Conservation (phyloP, 768 basidiomycete species). For the Pisolithus orientalis region DNA sequence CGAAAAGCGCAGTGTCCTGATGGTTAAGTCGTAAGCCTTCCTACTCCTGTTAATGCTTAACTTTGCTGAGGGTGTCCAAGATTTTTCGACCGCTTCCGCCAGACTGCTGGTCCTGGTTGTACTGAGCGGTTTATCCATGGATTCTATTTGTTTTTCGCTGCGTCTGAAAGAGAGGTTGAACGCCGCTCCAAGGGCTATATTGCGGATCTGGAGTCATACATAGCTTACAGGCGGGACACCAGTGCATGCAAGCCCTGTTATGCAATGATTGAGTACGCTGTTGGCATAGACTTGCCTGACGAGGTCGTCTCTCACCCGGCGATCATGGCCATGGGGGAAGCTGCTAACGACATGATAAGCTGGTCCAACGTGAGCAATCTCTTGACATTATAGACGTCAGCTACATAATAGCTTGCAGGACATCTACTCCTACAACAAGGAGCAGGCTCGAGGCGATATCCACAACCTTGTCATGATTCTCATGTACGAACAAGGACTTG, state of each 20-base stretch:
- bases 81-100: constrained; percentile 33
- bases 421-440: constrained; percentile 71
- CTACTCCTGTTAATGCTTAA: background rate
- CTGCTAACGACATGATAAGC: constrained; percentile 46
- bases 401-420: constrained; percentile 36
- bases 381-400: background rate
- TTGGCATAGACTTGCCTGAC: constrained; percentile 45
- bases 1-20: constrained; percentile 21
- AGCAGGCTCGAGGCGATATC: constrained; percentile 62
- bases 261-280: constrained; percentile 50
- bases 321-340: constrained; percentile 38
- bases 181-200: constrained; percentile 33
- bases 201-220: constrained; percentile 48
- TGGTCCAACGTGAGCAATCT: constrained; percentile 36
- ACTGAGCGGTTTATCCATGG: constrained; percentile 35
- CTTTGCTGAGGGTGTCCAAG: constrained; percentile 13
- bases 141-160: constrained; percentile 36
- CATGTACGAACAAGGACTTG: constrained; percentile 52
- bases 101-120: constrained; percentile 34
- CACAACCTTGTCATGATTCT: constrained; percentile 72
- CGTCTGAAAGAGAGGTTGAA: constrained; percentile 37
- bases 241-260: constrained; percentile 47
- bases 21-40: constrained; percentile 29
- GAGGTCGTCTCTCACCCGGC: constrained; percentile 47
- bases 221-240: constrained; percentile 47